Conservation (phyloP, 495 filamentous ascomycete species). For the Cladorrhinum samala region DNA sequence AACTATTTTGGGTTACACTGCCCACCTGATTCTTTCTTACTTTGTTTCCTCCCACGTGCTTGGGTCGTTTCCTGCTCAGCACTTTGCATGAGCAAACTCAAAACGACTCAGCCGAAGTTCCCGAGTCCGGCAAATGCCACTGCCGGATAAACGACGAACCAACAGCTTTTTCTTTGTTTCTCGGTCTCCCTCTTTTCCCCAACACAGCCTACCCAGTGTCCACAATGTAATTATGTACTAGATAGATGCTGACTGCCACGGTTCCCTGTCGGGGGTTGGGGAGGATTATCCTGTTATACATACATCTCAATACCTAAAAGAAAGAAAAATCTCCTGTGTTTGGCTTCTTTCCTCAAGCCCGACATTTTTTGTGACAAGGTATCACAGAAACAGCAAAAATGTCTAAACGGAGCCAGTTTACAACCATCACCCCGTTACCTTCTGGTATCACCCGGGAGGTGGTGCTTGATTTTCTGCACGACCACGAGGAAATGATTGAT, state of each 20-base stretch:
- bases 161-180: background rate
- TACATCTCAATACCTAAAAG: background rate
- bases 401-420: conserved; percentile 55
- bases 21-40: background rate
- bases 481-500: conserved; percentile 71
- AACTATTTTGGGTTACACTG: background rate
- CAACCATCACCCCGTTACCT: conserved; percentile 66
- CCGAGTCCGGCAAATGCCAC: conserved; percentile 2
- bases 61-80: conserved; percentile 1
- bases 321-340: background rate
- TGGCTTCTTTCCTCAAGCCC: no score
- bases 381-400: no score
- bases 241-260: no score
- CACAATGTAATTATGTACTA: no score
- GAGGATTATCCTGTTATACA: no score
- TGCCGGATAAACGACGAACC: background rate
- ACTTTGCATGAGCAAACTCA: no score
- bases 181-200: background rate
- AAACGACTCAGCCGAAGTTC: background rate
- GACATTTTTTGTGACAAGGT: no score
- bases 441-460: conserved; percentile 56
- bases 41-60: conserved; percentile 8
- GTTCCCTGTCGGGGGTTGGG: no score
- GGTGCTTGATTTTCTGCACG: conserved; percentile 63
- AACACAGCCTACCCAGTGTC: background rate